These are phyloP conservation scores for Argentina anserina DNA, from an alignment of 306 rosid genomes.

Conservation along the genomic window DNA sequence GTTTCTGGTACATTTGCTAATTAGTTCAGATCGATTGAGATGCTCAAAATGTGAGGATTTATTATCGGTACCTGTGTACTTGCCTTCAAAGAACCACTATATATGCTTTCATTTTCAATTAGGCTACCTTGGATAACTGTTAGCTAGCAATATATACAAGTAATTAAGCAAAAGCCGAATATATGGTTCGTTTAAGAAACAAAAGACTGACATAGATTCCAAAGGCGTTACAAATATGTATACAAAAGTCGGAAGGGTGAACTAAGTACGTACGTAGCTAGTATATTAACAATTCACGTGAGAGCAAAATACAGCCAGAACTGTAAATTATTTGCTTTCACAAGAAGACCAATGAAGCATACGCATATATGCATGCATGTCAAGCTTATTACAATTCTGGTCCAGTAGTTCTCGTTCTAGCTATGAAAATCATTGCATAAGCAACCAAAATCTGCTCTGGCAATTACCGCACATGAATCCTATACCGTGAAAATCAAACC, in stretches of 20 bases:
- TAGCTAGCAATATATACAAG: too few relatives aligned
- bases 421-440: constrained; percentile 9
- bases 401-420: not conserved
- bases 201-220: not conserved
- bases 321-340: constrained; percentile 1
- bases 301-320: constrained; percentile 4
- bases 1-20: not conserved
- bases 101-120: too few relatives aligned
- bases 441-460: constrained; percentile 3
- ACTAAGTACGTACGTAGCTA: not conserved
- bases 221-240: not conserved
- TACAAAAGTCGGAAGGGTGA: not conserved
- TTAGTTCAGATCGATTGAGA: not conserved
- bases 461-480: not conserved
- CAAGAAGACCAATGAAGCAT: not conserved
- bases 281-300: not conserved
- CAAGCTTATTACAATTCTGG: constrained; percentile 3
- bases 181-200: too few relatives aligned
- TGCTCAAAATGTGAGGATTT: not conserved
- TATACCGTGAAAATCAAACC: not conserved
- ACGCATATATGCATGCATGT: constrained; percentile 2
- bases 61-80: not conserved
- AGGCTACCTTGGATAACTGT: too few relatives aligned
- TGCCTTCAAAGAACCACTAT: too few relatives aligned
- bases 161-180: not conserved